These are phyloP conservation scores for Calonectria pseudoreteaudii DNA, from an alignment of 2,329 filamentous ascomycete genomes.

Conservation along the genomic window DNA sequence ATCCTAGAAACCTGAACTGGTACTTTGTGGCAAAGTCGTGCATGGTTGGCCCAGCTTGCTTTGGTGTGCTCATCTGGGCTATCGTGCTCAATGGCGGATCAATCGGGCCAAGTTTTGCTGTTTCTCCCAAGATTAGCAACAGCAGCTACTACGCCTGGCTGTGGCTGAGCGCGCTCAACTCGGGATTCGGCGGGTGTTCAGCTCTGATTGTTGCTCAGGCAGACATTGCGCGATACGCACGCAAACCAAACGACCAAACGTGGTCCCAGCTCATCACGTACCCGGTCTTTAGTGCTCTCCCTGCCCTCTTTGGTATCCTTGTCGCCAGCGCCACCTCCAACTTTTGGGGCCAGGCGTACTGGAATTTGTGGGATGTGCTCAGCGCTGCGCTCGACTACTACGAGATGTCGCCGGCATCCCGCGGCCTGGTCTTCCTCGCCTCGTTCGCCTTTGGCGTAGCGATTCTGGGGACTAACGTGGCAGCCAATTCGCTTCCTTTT, in stretches of 20 bases:
- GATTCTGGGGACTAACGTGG: conserved; percentile 42
- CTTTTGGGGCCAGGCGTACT: neutral
- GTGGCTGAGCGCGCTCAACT: neutral
- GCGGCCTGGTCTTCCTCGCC: conserved; percentile 26
- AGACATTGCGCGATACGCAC: neutral
- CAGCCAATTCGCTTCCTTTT: conserved; percentile 48
- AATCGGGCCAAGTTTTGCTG: neutral
- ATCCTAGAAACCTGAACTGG: neutral
- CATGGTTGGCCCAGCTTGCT: neutral
- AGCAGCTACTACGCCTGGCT: neutral
- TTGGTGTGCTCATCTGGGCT: neutral
- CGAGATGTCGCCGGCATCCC: neutral
- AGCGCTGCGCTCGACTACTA: neutral
- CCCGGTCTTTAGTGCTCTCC: neutral
- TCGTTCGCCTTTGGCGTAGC: conserved; percentile 37
- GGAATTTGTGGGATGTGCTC: neutral
- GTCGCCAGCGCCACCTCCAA: neutral
- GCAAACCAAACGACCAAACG: neutral
- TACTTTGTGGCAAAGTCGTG: neutral
- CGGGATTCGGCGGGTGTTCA: neutral
- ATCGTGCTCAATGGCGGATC: neutral
- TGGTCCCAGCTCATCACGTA: neutral
- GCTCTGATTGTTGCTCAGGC: neutral
- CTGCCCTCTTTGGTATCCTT: neutral
- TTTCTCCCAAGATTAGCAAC: neutral